Evolutionary conservation across 176 grass and related monocot genomes (phyloP).

Genomic region (Oryza meridionalis): DNA sequence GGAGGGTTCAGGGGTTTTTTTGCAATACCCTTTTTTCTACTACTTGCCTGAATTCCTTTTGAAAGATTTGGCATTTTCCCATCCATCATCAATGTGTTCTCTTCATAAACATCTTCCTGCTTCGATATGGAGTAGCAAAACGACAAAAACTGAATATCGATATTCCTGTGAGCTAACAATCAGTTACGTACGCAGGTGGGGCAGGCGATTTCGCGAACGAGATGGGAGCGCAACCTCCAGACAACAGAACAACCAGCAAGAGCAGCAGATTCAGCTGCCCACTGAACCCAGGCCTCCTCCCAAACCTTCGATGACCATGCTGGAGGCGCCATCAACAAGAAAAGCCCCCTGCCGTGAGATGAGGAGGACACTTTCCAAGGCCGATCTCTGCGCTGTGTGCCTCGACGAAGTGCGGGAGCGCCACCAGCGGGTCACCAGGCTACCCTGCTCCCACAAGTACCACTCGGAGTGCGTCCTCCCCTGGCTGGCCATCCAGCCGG

Average conservation of each 20-base stretch:
- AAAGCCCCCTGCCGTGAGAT: neutral
- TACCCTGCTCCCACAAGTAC: slow-evolving; percentile 88
- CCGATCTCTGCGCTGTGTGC: slow-evolving; percentile 74
- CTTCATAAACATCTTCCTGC: neutral
- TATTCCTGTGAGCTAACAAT: neutral
- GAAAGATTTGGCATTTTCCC: neutral
- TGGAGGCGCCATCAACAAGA: neutral
- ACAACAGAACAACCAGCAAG: slow-evolving; percentile 21
- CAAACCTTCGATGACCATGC: neutral
- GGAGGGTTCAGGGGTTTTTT: neutral
- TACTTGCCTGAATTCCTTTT: neutral
- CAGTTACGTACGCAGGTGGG: slow-evolving; percentile 45
- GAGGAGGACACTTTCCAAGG: slow-evolving; percentile 37
- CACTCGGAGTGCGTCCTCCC: slow-evolving; percentile 86
- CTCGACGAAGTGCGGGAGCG: slow-evolving; percentile 54
- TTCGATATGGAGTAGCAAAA: neutral
- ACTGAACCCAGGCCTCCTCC: neutral
- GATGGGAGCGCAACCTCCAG: slow-evolving; percentile 30
- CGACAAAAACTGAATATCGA: neutral
- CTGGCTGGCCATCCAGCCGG: slow-evolving; percentile 69
- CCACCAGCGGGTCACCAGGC: slow-evolving; percentile 45
- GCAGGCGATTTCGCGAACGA: slow-evolving; percentile 28
- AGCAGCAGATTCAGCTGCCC: neutral
- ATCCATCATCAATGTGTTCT: neutral
- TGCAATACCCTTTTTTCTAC: neutral